phyloP scores from a whole-genome alignment of 305 asterid species.

The Ajuga reptans region DNA sequence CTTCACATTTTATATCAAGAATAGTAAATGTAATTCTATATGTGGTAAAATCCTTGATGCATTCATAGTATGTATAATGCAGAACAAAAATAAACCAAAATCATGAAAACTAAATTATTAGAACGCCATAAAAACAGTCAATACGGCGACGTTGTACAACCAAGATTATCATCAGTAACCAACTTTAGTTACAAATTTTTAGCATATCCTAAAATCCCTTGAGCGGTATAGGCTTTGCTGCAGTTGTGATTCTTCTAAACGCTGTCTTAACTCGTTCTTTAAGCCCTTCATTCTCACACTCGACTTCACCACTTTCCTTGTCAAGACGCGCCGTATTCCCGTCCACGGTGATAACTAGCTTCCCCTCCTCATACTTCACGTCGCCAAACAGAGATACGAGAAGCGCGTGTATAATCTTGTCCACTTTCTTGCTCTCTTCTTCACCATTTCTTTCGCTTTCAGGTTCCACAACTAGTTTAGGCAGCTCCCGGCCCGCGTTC shows the following conservation, averaged over 20 bases:
- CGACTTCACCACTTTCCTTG: slow-evolving; percentile 69
- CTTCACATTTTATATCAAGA: too few relatives aligned
- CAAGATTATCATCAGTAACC: too few relatives aligned
- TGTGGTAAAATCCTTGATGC: too few relatives aligned
- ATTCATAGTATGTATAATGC: too few relatives aligned
- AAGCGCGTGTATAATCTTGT: slow-evolving; percentile 70
- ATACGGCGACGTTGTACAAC: not conserved
- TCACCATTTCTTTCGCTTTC: slow-evolving; percentile 39
- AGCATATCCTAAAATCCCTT: slow-evolving; percentile 31
- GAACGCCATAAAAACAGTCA: too few relatives aligned
- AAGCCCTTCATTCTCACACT: slow-evolving; percentile 69
- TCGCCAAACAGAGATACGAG: slow-evolving; percentile 84
- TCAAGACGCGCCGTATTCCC: slow-evolving; percentile 63
- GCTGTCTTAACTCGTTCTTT: slow-evolving; percentile 75
- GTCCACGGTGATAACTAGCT: slow-evolving; percentile 61
- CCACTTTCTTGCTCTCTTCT: slow-evolving; percentile 60
- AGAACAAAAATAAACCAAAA: too few relatives aligned
- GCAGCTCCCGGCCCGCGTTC: slow-evolving; percentile 76
- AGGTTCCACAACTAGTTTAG: slow-evolving; percentile 61
- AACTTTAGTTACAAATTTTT: not conserved
- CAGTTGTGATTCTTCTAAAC: slow-evolving; percentile 55
- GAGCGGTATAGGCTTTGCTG: slow-evolving; percentile 81
- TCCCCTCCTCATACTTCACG: slow-evolving; percentile 63
- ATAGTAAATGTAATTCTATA: too few relatives aligned
- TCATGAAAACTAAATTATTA: too few relatives aligned